Base-by-base conservation (phyloP, 78 protist genomes). In the Dictyostelium firmibasis region DNA sequence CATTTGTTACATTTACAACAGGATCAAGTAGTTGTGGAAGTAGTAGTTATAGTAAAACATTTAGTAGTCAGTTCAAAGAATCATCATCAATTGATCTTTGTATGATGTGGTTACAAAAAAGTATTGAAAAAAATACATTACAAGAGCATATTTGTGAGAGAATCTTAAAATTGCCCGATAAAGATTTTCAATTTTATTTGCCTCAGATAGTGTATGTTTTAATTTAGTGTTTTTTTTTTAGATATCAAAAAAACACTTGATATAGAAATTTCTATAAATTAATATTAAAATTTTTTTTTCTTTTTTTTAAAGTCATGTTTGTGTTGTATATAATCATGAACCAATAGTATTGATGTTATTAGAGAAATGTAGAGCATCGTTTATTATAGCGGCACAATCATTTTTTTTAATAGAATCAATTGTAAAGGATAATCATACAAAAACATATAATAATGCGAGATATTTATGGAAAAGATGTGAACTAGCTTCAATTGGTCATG, bases 131-230 rank as follows among this genome's bases (percentile, higher is more conserved):
- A 41, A n/a, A 35, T 77, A 38, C 92, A 20, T 57, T 86, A 60
- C 92, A 86, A 77, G 77, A 86, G 60, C 92, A 86, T 77, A 83
- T 86, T 23, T 86, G 92, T n/a, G 92, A 86, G 27, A 27, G 78
- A 36, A 86, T 86, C 9, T 10, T 35, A 31, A 44, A 77, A 35
- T 60, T 86, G 41, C 92, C 84, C 2, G 76, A 86, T 60, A 74
- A 43, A 27, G 92, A 86, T 60, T 86, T 86, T 60, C 92, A 86
- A 86, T 60, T 86, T 29, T 86, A 75, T 77, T 60, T 86, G 38
- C 92, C 92, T 13, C 92, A 86, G 62, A 86, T 86, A 16, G 78
- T 86, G 92, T 86, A 86, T 4, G 84, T 76, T 16, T 72, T 18
- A 43, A 27, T 44, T 29, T 29, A 25, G 41, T 1, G 11, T 83